Conservation (phyloP, 1,284 basidiomycete species). For the Leccinum angustisporum region DNA sequence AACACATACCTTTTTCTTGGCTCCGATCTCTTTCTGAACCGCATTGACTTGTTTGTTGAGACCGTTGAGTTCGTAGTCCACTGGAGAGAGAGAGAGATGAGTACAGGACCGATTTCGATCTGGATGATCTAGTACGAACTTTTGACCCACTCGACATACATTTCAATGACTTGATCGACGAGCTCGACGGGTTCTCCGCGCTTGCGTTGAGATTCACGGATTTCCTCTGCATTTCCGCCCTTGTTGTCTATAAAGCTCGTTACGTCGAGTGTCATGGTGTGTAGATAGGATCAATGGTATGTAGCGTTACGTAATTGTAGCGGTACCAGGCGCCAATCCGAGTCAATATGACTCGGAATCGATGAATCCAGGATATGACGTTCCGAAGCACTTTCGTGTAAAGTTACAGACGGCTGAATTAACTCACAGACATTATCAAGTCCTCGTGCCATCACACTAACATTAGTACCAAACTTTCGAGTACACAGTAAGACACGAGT, state of each 20-base stretch:
- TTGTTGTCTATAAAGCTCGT: slow-evolving; percentile 79
- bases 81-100: slow-evolving; percentile 38
- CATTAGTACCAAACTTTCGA: too few species aligned
- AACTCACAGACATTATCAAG: too few species aligned
- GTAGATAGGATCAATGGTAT: slow-evolving; percentile 5
- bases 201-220: slow-evolving; percentile 91
- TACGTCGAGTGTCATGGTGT: slow-evolving; percentile 73
- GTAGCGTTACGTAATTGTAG: slow-evolving; percentile 18
- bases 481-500: too few species aligned
- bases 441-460: too few species aligned
- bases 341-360: too few species aligned
- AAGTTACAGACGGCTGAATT: too few species aligned
- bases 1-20: slow-evolving; percentile 81
- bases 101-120: background rate
- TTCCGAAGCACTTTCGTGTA: too few species aligned
- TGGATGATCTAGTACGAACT: slow-evolving; percentile 53
- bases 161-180: slow-evolving; percentile 90
- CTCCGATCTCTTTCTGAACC: slow-evolving; percentile 90
- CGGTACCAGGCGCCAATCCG: too few species aligned
- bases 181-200: slow-evolving; percentile 86
- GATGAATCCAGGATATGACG: too few species aligned
- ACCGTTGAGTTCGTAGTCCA: slow-evolving; percentile 82
- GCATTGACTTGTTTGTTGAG: slow-evolving; percentile 85
- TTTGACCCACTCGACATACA: slow-evolving; percentile 92
- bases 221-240: slow-evolving; percentile 92